Percentiles rank a stretch among this genome's conserved stretches.
phyloP scores from a whole-genome alignment of 2,329 filamentous ascomycete species.

The Emmonsiellopsis sp. region DNA sequence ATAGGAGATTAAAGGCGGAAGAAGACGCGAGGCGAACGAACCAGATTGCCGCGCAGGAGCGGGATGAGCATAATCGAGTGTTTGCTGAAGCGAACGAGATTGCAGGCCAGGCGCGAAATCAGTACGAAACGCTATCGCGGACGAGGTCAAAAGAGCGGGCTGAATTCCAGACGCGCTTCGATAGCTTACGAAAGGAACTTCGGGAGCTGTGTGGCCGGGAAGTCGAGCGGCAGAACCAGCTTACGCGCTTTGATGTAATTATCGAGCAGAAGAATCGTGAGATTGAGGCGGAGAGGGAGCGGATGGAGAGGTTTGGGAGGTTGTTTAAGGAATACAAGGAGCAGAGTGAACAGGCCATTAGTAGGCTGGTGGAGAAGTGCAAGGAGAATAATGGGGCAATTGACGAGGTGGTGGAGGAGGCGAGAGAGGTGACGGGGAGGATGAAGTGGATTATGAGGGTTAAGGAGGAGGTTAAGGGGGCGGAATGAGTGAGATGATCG shows the following conservation, averaged over 20 bases:
- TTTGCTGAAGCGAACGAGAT: constrained; percentile 30
- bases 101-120: constrained; percentile 28
- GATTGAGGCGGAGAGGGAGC: constrained; percentile 29
- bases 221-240: constrained; percentile 25
- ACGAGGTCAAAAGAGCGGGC: constrained; percentile 31
- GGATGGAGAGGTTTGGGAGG: constrained; percentile 29
- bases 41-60: constrained; percentile 29
- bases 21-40: constrained; percentile 26
- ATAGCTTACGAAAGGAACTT: constrained; percentile 27
- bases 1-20: constrained; percentile 32
- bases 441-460: constrained; percentile 42
- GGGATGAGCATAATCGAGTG: constrained; percentile 31
- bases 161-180: constrained; percentile 30
- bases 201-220: constrained; percentile 25
- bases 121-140: constrained; percentile 36
- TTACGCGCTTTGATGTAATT: constrained; percentile 34
- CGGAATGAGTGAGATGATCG: constrained; percentile 12
- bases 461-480: constrained; percentile 24
- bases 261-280: constrained; percentile 38
- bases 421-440: constrained; percentile 32
- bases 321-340: constrained; percentile 34
- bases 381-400: constrained; percentile 23
- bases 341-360: constrained; percentile 31
- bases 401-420: constrained; percentile 27
- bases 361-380: constrained; percentile 22